Evolutionary conservation across 2,329 filamentous ascomycete species (phyloP), one percentile per base, ranked within the genome.

Genomic region (Chalaropsis ovoidea): DNA sequence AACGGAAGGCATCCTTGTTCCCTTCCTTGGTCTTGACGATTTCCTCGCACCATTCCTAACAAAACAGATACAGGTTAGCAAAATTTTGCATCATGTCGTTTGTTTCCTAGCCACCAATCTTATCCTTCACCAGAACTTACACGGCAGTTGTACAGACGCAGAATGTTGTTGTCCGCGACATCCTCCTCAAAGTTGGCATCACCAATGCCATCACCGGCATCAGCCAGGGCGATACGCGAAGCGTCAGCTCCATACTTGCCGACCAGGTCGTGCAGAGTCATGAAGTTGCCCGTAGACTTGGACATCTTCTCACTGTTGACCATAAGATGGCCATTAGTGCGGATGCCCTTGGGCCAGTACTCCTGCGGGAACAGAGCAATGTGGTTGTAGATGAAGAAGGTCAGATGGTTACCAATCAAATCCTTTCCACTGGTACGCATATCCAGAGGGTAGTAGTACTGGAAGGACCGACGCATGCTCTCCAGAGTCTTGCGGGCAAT

Each of bases 291-390:
- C 0, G 92, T 96, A 64, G 88, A 93, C 80, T 99, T 99, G 75
- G 86, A 88, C 94, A 99, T 99, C 83, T 99, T 99, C 74, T 96
- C 90, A 62, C 93, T 93, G 74, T 99, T 99, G 69, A 99, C 81
- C 75, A 95, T 85, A 72, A 97, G 78, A 77, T 97, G 93, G 1
- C 94, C 94, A 73, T 99, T 99, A 69, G 89, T 86, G 69, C 94
- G 88, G 70, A 97, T 82, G 69, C 86, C 86, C 63, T 82, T 83
- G 11, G 94, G 94, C 91, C 93, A 96, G 79, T 91, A 95, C 75
- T 93, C 84, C 67, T 84, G 83, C 13, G 86, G 84, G 81, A 96
- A 97, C 54, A 99, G 82, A 11, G 94, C 94, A 69, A 94, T 76
- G 75, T 97, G 94, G 70, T 93, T 87, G 78, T 97, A 97, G 65